Conservation (phyloP, 176 grass and related monocot genomes). For the Paspalum notatum region DNA sequence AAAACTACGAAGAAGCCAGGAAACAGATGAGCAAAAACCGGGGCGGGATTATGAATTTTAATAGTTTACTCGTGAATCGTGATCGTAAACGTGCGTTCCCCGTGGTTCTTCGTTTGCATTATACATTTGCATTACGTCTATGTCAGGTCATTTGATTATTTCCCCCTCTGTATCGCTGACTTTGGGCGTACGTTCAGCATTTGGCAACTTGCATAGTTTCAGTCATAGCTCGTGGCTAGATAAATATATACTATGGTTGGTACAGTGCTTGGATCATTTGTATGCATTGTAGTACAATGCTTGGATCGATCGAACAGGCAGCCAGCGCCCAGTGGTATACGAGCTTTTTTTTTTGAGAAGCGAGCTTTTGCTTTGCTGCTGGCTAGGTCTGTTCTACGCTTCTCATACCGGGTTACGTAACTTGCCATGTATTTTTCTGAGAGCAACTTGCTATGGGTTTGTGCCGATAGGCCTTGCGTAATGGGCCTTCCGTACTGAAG, state of each 20-base stretch:
- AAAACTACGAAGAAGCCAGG: no score
- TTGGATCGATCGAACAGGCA: neutral
- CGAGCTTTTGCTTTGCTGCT: no score
- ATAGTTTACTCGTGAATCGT: no score
- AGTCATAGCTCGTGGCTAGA: neutral
- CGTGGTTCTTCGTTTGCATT: neutral
- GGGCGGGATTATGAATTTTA: no score
- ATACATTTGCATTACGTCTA: neutral
- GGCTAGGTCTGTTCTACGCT: no score
- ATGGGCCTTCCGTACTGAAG: no score
- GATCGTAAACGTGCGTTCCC: neutral
- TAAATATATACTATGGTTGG: neutral
- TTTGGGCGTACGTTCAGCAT: no score
- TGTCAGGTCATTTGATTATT: neutral
- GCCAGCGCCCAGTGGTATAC: neutral
- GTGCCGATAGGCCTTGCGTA: no score
- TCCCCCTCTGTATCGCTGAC: neutral
- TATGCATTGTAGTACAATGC: neutral
- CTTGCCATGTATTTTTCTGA: no score
- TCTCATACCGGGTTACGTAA: no score
- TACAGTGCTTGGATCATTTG: neutral
- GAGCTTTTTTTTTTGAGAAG: neutral
- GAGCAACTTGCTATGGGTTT: no score
- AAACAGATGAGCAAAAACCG: no score
- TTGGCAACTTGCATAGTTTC: neutral